phyloP scores from a whole-genome alignment of 257 asterid genomes.

The Osmanthus fragrans region DNA sequence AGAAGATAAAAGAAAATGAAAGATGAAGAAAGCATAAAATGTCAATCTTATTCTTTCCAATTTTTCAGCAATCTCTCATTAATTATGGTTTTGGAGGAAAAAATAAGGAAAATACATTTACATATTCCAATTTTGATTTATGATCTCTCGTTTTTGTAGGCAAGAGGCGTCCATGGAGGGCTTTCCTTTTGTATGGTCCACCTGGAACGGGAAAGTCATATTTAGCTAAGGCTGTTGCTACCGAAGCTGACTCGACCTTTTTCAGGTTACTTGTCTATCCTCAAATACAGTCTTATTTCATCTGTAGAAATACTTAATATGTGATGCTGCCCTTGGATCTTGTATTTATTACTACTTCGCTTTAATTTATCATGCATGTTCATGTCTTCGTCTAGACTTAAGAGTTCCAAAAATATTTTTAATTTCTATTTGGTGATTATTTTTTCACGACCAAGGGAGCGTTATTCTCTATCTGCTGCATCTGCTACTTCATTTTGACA shows the following conservation, averaged over 20 bases:
- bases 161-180: constrained; percentile 98
- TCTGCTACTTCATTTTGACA: neutral
- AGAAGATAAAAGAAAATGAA: neutral
- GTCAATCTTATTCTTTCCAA: neutral
- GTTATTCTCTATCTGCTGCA: neutral
- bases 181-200: constrained; percentile 97
- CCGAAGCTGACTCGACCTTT: constrained; percentile 98
- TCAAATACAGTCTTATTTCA: neutral
- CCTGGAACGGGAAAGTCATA: constrained; percentile 99
- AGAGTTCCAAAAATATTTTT: neutral
- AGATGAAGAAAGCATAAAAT: neutral
- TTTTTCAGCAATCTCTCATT: neutral
- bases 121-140: neutral
- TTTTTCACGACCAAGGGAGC: neutral
- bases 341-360: neutral
- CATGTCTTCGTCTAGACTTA: neutral
- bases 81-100: neutral
- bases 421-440: neutral
- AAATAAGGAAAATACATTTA: neutral
- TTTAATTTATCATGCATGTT: neutral
- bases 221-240: constrained; percentile 99
- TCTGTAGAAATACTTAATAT: neutral
- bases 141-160: constrained; percentile 41
- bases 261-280: constrained; percentile 60
- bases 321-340: neutral